Evolutionary conservation across 1,284 basidiomycete species (phyloP).

Genomic region (Trichosporon sp.): DNA sequence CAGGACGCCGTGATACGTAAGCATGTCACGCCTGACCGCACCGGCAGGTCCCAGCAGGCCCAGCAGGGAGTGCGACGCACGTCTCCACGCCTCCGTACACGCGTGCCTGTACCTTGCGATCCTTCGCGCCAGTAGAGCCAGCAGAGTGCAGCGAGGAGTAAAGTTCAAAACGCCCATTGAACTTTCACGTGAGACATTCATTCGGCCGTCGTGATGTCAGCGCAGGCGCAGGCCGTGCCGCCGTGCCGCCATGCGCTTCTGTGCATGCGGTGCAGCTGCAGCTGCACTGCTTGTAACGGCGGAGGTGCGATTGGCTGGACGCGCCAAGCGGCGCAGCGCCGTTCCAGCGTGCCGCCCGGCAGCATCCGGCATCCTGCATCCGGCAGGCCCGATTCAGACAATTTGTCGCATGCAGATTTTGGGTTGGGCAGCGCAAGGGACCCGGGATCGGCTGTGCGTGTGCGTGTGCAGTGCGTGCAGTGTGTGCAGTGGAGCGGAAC

Average conservation of each 20-base stretch:
- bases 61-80: not conserved
- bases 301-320: not conserved
- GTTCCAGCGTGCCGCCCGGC: not conserved
- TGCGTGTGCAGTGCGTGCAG: not conserved
- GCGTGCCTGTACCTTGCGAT: not conserved
- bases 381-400: not conserved
- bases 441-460: not conserved
- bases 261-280: not conserved
- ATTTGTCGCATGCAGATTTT: not conserved
- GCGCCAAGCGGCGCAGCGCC: not conserved
- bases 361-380: not conserved
- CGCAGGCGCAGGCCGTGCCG: not conserved
- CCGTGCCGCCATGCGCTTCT: not conserved
- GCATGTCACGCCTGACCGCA: not conserved
- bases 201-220: not conserved
- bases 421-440: not conserved
- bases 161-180: not conserved
- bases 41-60: not conserved
- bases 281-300: too few species aligned
- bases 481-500: not conserved
- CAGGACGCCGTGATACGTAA: not conserved
- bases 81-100: not conserved
- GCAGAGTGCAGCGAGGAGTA: not conserved
- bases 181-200: not conserved
- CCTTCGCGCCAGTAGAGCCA: too few species aligned